Conservation (phyloP, 1,139 yeast species). For the Saccharomyces hybrid region DNA sequence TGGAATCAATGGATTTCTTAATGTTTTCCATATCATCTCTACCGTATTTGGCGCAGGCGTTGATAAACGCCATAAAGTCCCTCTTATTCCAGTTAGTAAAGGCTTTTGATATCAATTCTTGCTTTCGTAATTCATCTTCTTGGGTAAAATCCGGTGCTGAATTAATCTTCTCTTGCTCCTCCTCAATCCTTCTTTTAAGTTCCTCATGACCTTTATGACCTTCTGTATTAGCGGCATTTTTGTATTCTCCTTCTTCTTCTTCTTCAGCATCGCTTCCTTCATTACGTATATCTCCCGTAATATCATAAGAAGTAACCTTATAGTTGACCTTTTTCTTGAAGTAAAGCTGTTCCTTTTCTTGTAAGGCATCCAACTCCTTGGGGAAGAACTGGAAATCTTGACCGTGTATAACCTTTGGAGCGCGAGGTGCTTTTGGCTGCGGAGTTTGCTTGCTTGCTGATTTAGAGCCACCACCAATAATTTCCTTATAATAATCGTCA, state of each 20-base stretch:
- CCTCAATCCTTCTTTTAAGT: constrained; percentile 32
- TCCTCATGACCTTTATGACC: constrained; percentile 31
- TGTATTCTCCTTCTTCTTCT: constrained; percentile 30
- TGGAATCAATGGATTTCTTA: constrained; percentile 58
- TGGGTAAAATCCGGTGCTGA: constrained; percentile 64
- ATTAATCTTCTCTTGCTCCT: constrained; percentile 61
- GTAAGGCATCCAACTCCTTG: constrained; percentile 49
- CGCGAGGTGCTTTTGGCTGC: constrained; percentile 46
- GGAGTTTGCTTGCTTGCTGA: constrained; percentile 34
- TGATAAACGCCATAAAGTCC: constrained; percentile 80
- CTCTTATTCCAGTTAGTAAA: constrained; percentile 80
- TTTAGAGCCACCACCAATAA: constrained; percentile 32
- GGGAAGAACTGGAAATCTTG: constrained; percentile 91
- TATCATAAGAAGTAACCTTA: constrained; percentile 51
- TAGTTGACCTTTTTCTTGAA: constrained; percentile 68
- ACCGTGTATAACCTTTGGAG: constrained; percentile 64
- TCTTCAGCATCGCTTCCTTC: constrained; percentile 32
- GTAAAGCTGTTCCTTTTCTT: constrained; percentile 71
- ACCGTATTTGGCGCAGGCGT: constrained; percentile 74
- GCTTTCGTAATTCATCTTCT: constrained; percentile 62
- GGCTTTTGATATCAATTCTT: constrained; percentile 52
- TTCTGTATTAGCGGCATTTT: constrained; percentile 18
- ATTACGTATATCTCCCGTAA: constrained; percentile 26
- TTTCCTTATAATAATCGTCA: constrained; percentile 82
- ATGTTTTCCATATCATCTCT: constrained; percentile 54